phyloP scores from a whole-genome alignment of 2,329 filamentous ascomycete species.

The Plenodomus biglobosus region DNA sequence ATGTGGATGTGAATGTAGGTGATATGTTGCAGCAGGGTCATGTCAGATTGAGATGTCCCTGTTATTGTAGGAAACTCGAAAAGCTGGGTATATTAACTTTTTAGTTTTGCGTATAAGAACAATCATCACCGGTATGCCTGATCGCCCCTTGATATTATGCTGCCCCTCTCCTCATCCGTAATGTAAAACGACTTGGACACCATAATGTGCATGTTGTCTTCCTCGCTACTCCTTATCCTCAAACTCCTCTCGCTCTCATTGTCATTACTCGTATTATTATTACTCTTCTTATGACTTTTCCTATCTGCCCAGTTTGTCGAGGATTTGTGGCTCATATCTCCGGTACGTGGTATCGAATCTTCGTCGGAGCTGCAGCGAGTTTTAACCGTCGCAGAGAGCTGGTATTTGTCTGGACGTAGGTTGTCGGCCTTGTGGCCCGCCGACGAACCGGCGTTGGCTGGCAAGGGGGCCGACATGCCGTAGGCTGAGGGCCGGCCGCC shows the following conservation, averaged over 20 bases:
- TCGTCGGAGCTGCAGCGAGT: constrained; percentile 18
- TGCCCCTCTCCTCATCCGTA: constrained; percentile 29
- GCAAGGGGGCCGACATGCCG: constrained; percentile 17
- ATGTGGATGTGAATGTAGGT: too few species aligned
- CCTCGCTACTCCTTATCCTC: constrained; percentile 19
- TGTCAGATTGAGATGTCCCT: too few species aligned
- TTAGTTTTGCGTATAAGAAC: background rate
- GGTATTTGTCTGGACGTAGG: constrained; percentile 25
- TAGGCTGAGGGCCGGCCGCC: constrained; percentile 25
- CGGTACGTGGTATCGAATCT: constrained; percentile 6
- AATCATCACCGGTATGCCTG: background rate
- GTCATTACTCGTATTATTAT: constrained; percentile 12
- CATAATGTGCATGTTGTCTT: constrained; percentile 34
- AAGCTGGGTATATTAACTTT: background rate
- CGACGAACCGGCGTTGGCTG: constrained; percentile 8
- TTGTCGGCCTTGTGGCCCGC: constrained; percentile 19
- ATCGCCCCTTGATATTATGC: background rate
- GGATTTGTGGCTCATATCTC: background rate
- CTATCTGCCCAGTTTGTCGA: constrained; percentile 1
- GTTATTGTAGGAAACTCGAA: background rate
- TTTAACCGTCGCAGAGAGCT: constrained; percentile 19
- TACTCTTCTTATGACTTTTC: constrained; percentile 13
- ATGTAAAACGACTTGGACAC: constrained; percentile 37
- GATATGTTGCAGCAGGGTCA: too few species aligned
- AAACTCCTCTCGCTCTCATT: constrained; percentile 31